Conservation (phyloP, 148 eudicot species). For the Dysphania ambrosioides region DNA sequence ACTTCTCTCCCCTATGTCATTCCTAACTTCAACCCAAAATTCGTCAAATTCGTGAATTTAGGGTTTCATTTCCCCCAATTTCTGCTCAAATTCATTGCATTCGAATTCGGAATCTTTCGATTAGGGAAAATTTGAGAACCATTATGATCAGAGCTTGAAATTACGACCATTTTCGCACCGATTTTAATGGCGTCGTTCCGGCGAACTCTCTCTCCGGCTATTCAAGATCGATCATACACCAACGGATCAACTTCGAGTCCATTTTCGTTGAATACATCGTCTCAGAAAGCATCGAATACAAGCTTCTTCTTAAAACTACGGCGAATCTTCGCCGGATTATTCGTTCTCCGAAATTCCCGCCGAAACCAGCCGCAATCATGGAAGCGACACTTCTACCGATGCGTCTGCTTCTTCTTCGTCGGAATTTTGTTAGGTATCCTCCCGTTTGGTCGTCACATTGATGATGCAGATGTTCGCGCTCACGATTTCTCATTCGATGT, state of each 20-base stretch:
- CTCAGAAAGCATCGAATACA: slow-evolving; percentile 44
- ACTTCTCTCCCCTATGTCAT: no score
- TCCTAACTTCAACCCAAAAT: no score
- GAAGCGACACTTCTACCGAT: slow-evolving; percentile 56
- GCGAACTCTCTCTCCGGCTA: slow-evolving; percentile 61
- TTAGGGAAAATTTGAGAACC: no score
- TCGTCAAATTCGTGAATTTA: no score
- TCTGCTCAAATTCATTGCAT: no score
- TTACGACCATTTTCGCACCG: no score
- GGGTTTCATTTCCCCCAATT: no score
- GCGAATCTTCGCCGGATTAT: slow-evolving; percentile 33
- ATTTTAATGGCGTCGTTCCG: slow-evolving; percentile 81
- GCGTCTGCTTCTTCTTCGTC: slow-evolving; percentile 46
- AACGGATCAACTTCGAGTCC: slow-evolving; percentile 49
- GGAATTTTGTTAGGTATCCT: slow-evolving; percentile 73
- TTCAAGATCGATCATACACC: slow-evolving; percentile 44
- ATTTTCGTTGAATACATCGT: slow-evolving; percentile 43
- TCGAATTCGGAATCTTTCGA: no score
- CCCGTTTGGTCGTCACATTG: slow-evolving; percentile 47
- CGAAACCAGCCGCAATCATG: slow-evolving; percentile 30
- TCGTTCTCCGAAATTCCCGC: slow-evolving; percentile 22
- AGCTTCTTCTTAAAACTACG: slow-evolving; percentile 29
- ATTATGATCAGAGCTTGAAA: no score
- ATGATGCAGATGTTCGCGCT: slow-evolving; percentile 42
- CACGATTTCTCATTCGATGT: slow-evolving; percentile 45